Evolutionary conservation across 495 filamentous ascomycete species (phyloP), one percentile per base, ranked within the genome.

Genomic region (Peziza echinospora): DNA sequence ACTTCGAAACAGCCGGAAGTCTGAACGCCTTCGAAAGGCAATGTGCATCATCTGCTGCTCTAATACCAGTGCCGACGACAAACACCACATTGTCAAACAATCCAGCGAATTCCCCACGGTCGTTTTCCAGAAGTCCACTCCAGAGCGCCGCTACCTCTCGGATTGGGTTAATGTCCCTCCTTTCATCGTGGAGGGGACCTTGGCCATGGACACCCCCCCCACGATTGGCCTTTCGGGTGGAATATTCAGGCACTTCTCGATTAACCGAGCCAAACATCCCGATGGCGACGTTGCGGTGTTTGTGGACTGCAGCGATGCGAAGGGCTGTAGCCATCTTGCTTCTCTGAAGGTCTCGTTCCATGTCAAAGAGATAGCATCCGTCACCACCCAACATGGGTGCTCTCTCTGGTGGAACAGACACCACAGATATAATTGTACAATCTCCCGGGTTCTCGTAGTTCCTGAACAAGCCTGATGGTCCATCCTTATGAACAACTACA

Each of bases 241-340:
- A 21, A 7, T 37, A 37, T 21, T 43, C 41, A 17, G 10, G 41
- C 9, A 52, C 56, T 28, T 72, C 71, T 42, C 75, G 75, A 1
- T 78, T 79, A 2, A 77, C 53, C 17, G 46, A 64, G 5, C 79
- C 79, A 59, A 83, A 84, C 21, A 76, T 75, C 17, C 78, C 77
- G 44, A 83, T 68, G 51, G 76, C 75, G 16, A 84, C 60, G 42
- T 70, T 69, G 3, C 57, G 60, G 52, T 78, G 74, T 17, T 65
- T 62, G 47, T 72, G 68, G 47, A 68, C 67, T 10, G 71, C 70
- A 45, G 76, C 77, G 53, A 82, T 81, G 24, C 77, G 67, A 9
- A 83, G 70, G 5, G 78, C 69, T 4, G 69, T 71, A 25, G 74
- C 71, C 61, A 84, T 73, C 60, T 82, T 82, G 50, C 81, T 75